phyloP scores from a whole-genome alignment of 805 yeast genomes.

The Wickerhamomyces ciferrii region DNA sequence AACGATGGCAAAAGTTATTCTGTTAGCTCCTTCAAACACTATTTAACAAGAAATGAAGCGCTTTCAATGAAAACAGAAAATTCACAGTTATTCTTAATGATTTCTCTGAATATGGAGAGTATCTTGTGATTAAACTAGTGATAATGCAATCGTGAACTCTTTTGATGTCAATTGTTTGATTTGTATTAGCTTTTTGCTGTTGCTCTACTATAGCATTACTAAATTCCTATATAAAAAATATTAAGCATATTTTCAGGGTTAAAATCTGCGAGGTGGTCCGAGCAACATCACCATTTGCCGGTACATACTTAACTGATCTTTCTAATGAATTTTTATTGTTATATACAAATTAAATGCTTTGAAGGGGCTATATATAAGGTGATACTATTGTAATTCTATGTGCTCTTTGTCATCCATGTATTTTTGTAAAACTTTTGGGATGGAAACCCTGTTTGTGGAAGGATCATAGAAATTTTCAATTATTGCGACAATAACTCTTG shows the following conservation, averaged over 20 bases:
- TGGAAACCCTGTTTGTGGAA: constrained; percentile 40
- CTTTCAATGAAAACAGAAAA: not conserved
- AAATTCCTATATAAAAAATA: too few species aligned
- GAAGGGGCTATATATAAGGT: constrained; percentile 2
- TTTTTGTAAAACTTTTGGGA: constrained; percentile 65
- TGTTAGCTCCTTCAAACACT: not conserved
- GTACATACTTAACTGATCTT: too few species aligned
- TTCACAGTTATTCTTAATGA: not conserved
- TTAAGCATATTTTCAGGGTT: too few species aligned
- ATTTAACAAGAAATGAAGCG: not conserved
- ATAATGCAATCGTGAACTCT: too few species aligned
- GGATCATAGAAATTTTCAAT: constrained; percentile 79
- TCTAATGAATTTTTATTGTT: too few species aligned
- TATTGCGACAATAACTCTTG: constrained; percentile 85
- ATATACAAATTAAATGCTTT: too few species aligned
- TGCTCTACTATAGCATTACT: too few species aligned
- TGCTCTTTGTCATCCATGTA: constrained; percentile 60
- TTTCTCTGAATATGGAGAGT: not conserved
- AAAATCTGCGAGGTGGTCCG: too few species aligned
- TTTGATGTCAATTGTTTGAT: too few species aligned
- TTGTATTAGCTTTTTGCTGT: too few species aligned
- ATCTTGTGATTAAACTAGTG: not conserved
- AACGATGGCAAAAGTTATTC: not conserved
- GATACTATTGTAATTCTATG: constrained; percentile 9
- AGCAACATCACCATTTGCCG: too few species aligned